A percentile compares a stretch with the other conserved stretches of the same genome.
Evolutionary conservation across 148 eudicot species (phyloP).

Genomic region (Nyssa sinensis): DNA sequence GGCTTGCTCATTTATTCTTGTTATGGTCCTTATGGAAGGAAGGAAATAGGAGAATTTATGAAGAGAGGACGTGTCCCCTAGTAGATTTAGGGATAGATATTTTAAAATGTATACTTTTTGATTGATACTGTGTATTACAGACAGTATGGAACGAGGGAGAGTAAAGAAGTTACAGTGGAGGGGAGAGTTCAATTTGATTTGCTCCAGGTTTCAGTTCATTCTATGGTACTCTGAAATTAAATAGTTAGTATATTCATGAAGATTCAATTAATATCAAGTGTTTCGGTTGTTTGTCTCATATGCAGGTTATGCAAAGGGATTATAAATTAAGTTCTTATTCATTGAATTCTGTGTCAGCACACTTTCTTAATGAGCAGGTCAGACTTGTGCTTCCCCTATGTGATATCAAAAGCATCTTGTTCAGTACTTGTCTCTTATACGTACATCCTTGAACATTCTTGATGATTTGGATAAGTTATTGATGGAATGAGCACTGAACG

Average conservation of each 20-base stretch:
- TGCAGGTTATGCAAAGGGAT: constrained; percentile 94
- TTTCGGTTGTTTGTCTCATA: constrained; percentile 8
- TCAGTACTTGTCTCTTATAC: neutral
- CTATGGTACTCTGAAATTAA: neutral
- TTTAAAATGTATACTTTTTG: no score
- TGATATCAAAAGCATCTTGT: neutral
- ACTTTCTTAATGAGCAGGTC: constrained; percentile 98
- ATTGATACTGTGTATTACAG: constrained; percentile 42
- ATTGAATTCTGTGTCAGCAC: constrained; percentile 94
- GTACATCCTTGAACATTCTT: neutral
- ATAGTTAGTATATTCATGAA: neutral
- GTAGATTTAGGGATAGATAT: no score
- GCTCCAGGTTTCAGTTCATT: constrained; percentile 63
- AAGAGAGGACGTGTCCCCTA: no score
- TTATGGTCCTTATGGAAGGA: no score
- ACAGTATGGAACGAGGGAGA: constrained; percentile 91
- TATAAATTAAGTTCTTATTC: constrained; percentile 95
- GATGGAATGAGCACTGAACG: neutral
- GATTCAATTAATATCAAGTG: constrained; percentile 5
- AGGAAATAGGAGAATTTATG: no score
- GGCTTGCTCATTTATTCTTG: no score
- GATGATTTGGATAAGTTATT: no score
- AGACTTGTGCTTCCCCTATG: constrained; percentile 6
- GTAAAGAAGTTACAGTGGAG: constrained; percentile 87
- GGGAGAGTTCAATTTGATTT: constrained; percentile 98